Percentiles rank a stretch among this genome's conserved stretches.
Evolutionary conservation across 176 grass and related monocot species (phyloP).

Genomic region (Musa beccarii): DNA sequence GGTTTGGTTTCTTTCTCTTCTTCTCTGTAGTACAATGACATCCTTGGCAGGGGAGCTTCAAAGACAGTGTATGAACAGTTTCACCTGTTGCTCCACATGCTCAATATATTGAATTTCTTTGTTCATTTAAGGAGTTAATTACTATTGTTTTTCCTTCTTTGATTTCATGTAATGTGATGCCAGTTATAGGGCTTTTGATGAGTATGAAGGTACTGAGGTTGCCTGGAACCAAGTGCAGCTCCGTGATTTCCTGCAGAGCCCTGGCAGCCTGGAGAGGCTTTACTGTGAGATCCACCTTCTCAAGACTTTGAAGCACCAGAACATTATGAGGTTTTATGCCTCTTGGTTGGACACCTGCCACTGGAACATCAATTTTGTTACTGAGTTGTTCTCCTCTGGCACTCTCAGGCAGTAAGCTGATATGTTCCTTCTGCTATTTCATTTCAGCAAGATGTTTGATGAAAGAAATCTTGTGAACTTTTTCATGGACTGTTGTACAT

Average conservation of each 20-base stretch:
- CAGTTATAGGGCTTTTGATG: constrained; percentile 64
- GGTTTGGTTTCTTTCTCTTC: background rate
- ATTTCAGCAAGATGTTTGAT: background rate
- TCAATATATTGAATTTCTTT: background rate
- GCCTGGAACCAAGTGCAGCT: constrained; percentile 65
- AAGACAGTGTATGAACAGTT: constrained; percentile 50
- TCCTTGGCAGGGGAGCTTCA: constrained; percentile 66
- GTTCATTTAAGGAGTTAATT: background rate
- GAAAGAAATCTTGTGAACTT: background rate
- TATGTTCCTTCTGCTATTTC: background rate
- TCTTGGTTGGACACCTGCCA: constrained; percentile 39
- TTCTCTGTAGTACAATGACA: constrained; percentile 45
- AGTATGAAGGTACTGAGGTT: constrained; percentile 53
- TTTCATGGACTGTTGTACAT: background rate
- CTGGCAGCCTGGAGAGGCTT: constrained; percentile 41
- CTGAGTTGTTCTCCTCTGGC: constrained; percentile 72
- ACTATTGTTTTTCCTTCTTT: background rate
- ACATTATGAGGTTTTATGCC: constrained; percentile 51
- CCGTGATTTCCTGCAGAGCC: constrained; percentile 33
- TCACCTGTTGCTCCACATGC: background rate
- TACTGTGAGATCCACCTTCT: constrained; percentile 79
- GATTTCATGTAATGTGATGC: background rate
- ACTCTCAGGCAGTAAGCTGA: constrained; percentile 51
- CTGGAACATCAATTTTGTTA: constrained; percentile 52
- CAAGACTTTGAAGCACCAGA: constrained; percentile 35